Evolutionary conservation across 768 basidiomycete species (phyloP), one percentile per base, ranked within the genome.

Genomic region (Boletus rex-veris): DNA sequence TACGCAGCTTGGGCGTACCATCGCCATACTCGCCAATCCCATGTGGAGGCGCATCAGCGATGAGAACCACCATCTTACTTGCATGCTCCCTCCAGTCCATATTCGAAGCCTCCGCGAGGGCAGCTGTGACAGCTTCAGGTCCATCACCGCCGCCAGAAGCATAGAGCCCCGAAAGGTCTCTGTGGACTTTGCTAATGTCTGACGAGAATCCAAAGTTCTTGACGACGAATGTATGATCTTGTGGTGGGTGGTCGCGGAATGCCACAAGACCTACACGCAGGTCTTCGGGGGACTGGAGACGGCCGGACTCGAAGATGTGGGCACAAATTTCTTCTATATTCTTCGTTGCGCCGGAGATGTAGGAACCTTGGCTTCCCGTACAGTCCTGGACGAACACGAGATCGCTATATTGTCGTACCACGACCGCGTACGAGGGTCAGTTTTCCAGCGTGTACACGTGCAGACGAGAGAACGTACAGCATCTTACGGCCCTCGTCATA

Each of bases 21-120:
- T 98, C 96, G 16, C 95, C 96, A 59, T 92, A 92, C 70, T 98
- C 95, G 54, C 95, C 95, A 64, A 98, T 92, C 3, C 95, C 96
- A 74, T 98, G 96, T 15, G 95, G 93, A 36, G 96, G 96, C 0
- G 96, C 96, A 77, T 98, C 96, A 16, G 96, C 94, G 64, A 98
- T 94, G 63, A 98, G 80, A 6, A 98, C 93, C 47, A 93, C 80
- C 92, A 98, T 98, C 77, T 92, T 98, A 67, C 88, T 91, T 26
- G 96, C 90, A 43, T 81, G 72, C 45, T 80, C 77, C 63, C 96
- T 79, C 96, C 96, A 98, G 11, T 92, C 88, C 85, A 98, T 89
- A 50, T 85, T 83, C 64, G 94, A 63, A 9, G 87, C 86, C 66
- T 95, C 94, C 1, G 83, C 85, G 68, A 98, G 74, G 16, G 88